A percentile compares a stretch with the other conserved stretches of the same genome.
Conservation (phyloP, 192 early-diverging fungal species). For the Podila minutissima region DNA sequence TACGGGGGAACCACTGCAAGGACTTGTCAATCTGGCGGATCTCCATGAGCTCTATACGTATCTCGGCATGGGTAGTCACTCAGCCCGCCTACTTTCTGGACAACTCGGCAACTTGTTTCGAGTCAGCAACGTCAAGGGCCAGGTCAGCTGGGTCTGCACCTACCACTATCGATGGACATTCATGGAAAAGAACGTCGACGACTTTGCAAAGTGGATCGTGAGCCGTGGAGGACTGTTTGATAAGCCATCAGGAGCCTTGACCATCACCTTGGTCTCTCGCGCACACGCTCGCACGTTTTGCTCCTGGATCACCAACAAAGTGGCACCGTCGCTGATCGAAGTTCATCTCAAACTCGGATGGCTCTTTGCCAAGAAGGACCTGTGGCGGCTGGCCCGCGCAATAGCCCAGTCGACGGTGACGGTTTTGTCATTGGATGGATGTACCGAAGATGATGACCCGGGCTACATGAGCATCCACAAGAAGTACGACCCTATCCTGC, state of each 20-base stretch:
- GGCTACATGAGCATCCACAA: constrained; percentile 34
- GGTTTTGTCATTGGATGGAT: constrained; percentile 37
- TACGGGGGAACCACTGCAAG: not conserved
- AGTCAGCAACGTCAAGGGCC: constrained; percentile 30
- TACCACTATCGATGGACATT: constrained; percentile 52
- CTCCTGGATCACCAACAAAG: constrained; percentile 46
- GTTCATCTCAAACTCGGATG: constrained; percentile 44
- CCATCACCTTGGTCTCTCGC: constrained; percentile 27
- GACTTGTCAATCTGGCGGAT: constrained; percentile 21
- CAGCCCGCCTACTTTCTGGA: constrained; percentile 13
- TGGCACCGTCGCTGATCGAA: constrained; percentile 45
- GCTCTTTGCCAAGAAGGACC: constrained; percentile 44
- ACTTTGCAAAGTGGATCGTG: constrained; percentile 42
- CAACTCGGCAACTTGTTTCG: constrained; percentile 44
- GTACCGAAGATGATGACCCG: constrained; percentile 16
- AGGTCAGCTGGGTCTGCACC: constrained; percentile 44
- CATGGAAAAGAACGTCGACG: constrained; percentile 46
- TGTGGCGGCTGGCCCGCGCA: constrained; percentile 29
- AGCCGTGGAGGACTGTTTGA: constrained; percentile 40
- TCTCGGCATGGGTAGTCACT: constrained; percentile 22
- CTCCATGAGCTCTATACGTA: constrained; percentile 42
- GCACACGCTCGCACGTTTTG: constrained; percentile 38
- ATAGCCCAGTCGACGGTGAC: constrained; percentile 38
- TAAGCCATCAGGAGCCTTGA: constrained; percentile 40
- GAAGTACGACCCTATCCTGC: constrained; percentile 43